Evolutionary conservation across 1,284 basidiomycete genomes (phyloP), one percentile per base, ranked within the genome.

Genomic region (Ceratobasidium sp.): DNA sequence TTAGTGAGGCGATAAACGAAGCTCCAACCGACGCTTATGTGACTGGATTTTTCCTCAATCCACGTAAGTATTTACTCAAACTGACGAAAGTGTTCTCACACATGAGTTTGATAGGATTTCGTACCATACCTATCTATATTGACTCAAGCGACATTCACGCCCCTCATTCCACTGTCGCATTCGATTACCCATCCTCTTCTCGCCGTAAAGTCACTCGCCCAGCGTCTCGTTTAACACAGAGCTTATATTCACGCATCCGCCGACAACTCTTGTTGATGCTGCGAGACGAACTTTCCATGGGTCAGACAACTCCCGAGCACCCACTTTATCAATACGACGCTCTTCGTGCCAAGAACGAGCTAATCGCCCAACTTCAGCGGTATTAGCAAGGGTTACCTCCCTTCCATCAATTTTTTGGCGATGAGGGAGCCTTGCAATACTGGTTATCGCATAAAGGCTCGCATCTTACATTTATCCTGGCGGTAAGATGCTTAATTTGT

Each of bases 21-120:
- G 76, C 76, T 4, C 78, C 79, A 9, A 77, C 75, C 0, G 79
- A 80, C 73, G 70, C 74, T 10, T 77, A 81, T 69, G 69, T 80
- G 4, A 67, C 77, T 5, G 76, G 79, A 6, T 79, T 80, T 50
- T 80, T 78, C 70, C 73, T 82, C 5, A 74, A 80, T 71, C 79
- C 79, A 21, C 64, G 79, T 81, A 57, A 36, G 45, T 50, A 34
- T 32, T 50, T 41, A 23, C 16, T 14, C 23, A n/a, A 3, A 26
- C 9, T 4, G 8, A 6, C 8, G 2, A 3, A 55, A 12, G 8
- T 39, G 14, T 8, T 2, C 9, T 48, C 32, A 28, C 28, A 50
- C 8, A 36, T 46, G 23, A 2, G 26, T 48, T 62, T 1, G 6
- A 14, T 2, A 72, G 58, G 70, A 18, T 72, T 62, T 52, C 70